Evolutionary conservation across 2,329 filamentous ascomycete genomes (phyloP), one percentile per base, ranked within the genome.

Genomic region (Fusarium robinianum): DNA sequence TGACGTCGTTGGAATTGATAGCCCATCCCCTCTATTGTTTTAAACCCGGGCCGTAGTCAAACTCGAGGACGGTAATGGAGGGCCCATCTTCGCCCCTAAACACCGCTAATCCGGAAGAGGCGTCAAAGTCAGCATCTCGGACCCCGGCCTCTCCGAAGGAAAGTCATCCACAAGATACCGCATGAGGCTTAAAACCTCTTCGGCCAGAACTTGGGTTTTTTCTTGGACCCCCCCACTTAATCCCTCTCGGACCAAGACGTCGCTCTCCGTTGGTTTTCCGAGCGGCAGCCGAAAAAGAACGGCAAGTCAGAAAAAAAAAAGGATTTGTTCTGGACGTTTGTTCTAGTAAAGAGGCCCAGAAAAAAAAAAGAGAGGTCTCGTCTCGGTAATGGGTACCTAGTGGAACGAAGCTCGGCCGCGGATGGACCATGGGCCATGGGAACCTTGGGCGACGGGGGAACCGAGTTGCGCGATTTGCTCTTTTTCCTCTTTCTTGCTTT

Each of bases 391-490:
- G 45, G 36, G 30, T 25, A 24, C 27, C 21, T 31, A 24, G 34
- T n/a, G n/a, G n/a, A n/a, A n/a, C n/a, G 38, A 41, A 49, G 48
- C 42, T 45, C 51, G 48, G 52, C 52, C 52, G 53, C 56, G 34
- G 37, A 34, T 15, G 46, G 31, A 24, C 23, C 25, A 49, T 42
- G 29, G 51, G 38, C 26, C 18, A 47, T 40, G 41, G 36, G 24
- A 49, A 53, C 49, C 45, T 46, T 54, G 49, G 49, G 31, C 38
- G 37, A 51, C 27, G 29, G 34, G 31, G 25, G 24, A 49, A 48
- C 45, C 35, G 30, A 46, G 35, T 43, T 59, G 58, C 50, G 57
- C 51, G 58, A 60, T 61, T 62, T 61, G 55, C 30, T 35, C 38
- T 48, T 27, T 41, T 24, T 21, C 22, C 37, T 45, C 17, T 37